Evolutionary conservation across 345 rosid species (phyloP), one percentile per base, ranked within the genome.

Genomic region (Acer yangbiense): DNA sequence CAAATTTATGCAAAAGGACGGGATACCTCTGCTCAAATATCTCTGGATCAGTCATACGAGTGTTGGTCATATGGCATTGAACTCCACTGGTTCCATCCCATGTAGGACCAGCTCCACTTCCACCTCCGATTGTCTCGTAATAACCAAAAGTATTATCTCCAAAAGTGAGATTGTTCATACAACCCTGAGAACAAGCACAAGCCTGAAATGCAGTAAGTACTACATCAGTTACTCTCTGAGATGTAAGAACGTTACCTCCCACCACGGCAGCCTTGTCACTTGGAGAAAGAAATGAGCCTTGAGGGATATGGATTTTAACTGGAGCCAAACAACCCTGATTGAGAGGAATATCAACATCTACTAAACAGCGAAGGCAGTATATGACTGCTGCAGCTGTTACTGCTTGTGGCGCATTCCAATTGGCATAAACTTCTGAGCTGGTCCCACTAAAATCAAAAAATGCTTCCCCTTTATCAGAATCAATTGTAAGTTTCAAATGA

Each of bases 371-470:
- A 27, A 94, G 94, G 82, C 99, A 96, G 83, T 94, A 96, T 77
- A 96, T 96, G 74, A 96, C 97, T 23, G 98, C 98, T 0, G 99
- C 99, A 10, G 94, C 85, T 43, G 98, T 94, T 65, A 96, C 97
- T 41, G 99, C 99, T 83, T 92, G 97, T 1, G 98, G 99, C 14
- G 98, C 97, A 80, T 94, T 96, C 99, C 99, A 96, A 70, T 96
- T 96, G 70, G 97, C 99, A 66, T 87, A 91, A 25, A 94, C 98
- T 84, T 96, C 98, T 1, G 97, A 85, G 84, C 97, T 96, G 35
- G 99, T 94, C 76, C 98, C 97, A 75, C 79, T 83, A 72, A 94
- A 96, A 89, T 96, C 97, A 21, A 96, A 96, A 80, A 63, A 71
- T 20, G 98, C 99, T 84, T 92, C 98, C 69, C 98, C 97, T 86